Evolutionary conservation across 345 rosid genomes (phyloP).

Genomic region (Toxicodendron radicans): DNA sequence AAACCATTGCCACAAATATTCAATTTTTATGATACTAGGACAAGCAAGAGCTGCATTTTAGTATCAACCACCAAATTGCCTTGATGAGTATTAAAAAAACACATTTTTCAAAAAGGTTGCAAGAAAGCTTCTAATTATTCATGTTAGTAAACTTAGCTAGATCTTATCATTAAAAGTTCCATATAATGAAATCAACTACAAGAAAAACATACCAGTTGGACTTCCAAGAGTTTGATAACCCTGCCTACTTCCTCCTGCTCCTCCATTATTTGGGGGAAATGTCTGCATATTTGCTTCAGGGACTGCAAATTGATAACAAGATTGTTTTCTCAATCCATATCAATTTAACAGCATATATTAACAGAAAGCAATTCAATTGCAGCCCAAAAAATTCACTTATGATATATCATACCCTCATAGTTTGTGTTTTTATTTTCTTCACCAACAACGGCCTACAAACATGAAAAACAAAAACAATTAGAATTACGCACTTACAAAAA

Average conservation of each 20-base stretch:
- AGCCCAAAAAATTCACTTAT: not conserved
- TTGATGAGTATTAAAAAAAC: not conserved
- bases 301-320: constrained; percentile 38
- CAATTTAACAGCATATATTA: not conserved
- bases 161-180: not conserved
- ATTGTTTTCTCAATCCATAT: not conserved
- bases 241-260: constrained; percentile 38
- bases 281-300: constrained; percentile 72
- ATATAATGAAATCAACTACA: constrained; percentile 4
- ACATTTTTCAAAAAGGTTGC: not conserved
- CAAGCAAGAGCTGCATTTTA: not conserved
- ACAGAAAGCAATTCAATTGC: constrained; percentile 3
- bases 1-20: not conserved
- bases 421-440: constrained; percentile 44
- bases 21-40: not conserved
- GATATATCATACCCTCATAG: constrained; percentile 50
- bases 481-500: not conserved
- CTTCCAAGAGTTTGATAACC: constrained; percentile 75
- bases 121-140: not conserved
- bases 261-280: constrained; percentile 57
- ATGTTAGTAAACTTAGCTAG: not conserved
- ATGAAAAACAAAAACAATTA: not conserved
- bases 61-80: not conserved
- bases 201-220: constrained; percentile 53
- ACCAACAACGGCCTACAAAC: constrained; percentile 56